phyloP scores from a whole-genome alignment of 2,329 filamentous ascomycete genomes.

The Periconia macrospinosa region DNA sequence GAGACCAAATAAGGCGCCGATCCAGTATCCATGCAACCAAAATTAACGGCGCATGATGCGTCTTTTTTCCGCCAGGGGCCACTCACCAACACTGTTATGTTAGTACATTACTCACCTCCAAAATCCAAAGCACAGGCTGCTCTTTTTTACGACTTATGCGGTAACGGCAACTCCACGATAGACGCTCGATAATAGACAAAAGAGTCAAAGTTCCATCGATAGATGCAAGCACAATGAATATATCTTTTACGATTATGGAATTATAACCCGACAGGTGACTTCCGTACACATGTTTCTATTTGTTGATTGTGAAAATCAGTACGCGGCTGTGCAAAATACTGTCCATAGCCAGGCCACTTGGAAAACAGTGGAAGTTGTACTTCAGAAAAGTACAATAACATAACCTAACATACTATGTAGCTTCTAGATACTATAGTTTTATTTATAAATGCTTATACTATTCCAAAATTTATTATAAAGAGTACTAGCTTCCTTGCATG shows the following conservation, averaged over 20 bases:
- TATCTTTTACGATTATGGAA: slow-evolving; percentile 4
- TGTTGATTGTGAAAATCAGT: too few relatives aligned
- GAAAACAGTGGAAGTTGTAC: too few relatives aligned
- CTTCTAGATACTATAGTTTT: too few relatives aligned
- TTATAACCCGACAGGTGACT: background rate
- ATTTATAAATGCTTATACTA: too few relatives aligned
- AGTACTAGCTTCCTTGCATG: too few relatives aligned
- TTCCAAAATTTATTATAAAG: too few relatives aligned
- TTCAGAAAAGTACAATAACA: too few relatives aligned
- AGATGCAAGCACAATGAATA: slow-evolving; percentile 18
- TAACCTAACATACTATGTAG: too few relatives aligned
- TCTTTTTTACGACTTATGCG: slow-evolving; percentile 24
- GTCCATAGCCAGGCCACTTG: too few relatives aligned
- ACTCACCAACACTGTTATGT: slow-evolving; percentile 5
- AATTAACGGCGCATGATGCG: background rate
- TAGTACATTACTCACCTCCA: slow-evolving; percentile 11
- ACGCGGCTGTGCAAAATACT: too few relatives aligned
- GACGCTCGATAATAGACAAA: slow-evolving; percentile 31
- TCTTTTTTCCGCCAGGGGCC: background rate
- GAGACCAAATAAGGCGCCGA: background rate
- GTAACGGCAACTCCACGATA: slow-evolving; percentile 27
- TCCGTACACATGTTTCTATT: too few relatives aligned
- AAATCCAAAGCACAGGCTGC: slow-evolving; percentile 27
- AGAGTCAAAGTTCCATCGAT: slow-evolving; percentile 10
- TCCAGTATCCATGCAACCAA: too few relatives aligned